These are phyloP conservation scores for Claviceps pusilla DNA, from an alignment of 2,329 filamentous ascomycete species.

Conservation along the genomic window DNA sequence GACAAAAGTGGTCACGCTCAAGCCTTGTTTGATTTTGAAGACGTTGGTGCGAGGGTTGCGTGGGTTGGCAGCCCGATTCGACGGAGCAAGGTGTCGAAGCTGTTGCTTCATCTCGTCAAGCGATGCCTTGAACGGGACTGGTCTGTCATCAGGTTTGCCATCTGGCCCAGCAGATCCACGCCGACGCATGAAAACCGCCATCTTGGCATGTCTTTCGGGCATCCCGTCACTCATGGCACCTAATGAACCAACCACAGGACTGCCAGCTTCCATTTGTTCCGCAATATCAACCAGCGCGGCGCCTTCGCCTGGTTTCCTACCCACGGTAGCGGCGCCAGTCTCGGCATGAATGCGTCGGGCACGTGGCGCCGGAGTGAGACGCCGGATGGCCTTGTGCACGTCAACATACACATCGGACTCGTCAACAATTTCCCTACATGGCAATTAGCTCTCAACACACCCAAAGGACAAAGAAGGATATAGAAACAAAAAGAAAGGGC, in stretches of 20 bases:
- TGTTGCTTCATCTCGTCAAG: conserved; percentile 48
- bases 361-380: conserved; percentile 71
- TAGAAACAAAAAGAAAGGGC: neutral
- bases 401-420: conserved; percentile 98
- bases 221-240: conserved; percentile 23
- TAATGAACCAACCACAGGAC: conserved; percentile 20
- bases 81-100: conserved; percentile 46
- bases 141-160: conserved; percentile 28
- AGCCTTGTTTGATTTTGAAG: conserved; percentile 49
- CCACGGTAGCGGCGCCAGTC: conserved; percentile 17
- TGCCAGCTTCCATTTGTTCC: conserved; percentile 24
- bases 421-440: conserved; percentile 79
- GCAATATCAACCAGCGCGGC: conserved; percentile 23
- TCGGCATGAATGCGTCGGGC: conserved; percentile 37
- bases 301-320: conserved; percentile 16
- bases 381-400: conserved; percentile 92
- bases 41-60: conserved; percentile 44
- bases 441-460: conserved; percentile 6
- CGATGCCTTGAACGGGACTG: conserved; percentile 43
- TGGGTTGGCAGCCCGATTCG: conserved; percentile 50
- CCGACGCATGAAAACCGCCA: conserved; percentile 44
- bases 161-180: conserved; percentile 40
- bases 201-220: conserved; percentile 32
- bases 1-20: conserved; percentile 8
- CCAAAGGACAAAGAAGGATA: neutral